phyloP scores from a whole-genome alignment of 306 rosid species.

The Lablab purpureus region DNA sequence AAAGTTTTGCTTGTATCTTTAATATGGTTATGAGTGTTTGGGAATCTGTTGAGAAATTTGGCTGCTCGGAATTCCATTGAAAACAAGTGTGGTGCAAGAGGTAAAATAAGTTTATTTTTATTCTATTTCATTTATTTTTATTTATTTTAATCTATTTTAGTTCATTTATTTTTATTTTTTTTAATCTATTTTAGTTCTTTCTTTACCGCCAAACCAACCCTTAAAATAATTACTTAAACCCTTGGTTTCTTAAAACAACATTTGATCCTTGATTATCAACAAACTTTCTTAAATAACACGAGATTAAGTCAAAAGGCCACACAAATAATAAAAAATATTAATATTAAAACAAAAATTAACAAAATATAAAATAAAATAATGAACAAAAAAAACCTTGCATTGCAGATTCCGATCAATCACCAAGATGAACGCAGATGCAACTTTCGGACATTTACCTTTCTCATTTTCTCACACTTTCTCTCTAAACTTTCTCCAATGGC shows the following conservation, averaged over 20 bases:
- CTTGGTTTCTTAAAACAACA: neutral
- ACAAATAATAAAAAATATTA: neutral
- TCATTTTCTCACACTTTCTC: neutral
- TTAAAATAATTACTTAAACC: neutral
- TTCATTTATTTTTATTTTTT: too few relatives aligned
- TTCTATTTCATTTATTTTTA: too few relatives aligned
- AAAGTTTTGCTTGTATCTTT: too few relatives aligned
- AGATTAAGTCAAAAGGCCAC: neutral
- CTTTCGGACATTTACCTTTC: neutral
- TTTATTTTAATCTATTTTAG: too few relatives aligned
- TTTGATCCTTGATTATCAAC: neutral
- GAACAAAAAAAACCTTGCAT: neutral
- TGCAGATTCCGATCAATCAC: constrained; percentile 30
- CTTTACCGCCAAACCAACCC: neutral
- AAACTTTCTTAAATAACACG: neutral
- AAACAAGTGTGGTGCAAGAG: too few relatives aligned
- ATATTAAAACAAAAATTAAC: neutral
- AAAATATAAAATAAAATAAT: neutral
- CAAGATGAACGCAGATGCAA: constrained; percentile 10
- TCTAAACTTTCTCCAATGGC: constrained; percentile 57
- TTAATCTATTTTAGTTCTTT: too few relatives aligned
- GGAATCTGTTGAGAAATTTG: too few relatives aligned
- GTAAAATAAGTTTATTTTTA: too few relatives aligned
- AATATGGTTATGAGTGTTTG: too few relatives aligned
- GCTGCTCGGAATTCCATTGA: too few relatives aligned